Evolutionary conservation across 148 eudicot genomes (phyloP).

Genomic region (Polygonum aviculare): DNA sequence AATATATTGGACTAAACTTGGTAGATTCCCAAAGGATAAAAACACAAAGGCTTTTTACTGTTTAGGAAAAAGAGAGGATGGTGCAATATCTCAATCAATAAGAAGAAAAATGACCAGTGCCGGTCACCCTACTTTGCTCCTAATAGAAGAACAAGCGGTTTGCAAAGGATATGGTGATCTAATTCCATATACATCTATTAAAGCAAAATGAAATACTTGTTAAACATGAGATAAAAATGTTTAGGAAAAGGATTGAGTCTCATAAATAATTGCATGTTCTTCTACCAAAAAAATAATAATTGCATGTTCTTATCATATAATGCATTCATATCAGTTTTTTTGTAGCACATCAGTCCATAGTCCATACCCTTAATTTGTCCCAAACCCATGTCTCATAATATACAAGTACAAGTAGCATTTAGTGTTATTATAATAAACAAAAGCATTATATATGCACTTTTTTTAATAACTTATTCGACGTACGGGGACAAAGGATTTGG

Average conservation of each 20-base stretch:
- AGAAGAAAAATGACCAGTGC: not conserved
- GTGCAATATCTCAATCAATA: not conserved
- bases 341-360: not conserved
- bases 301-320: not conserved
- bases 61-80: not conserved
- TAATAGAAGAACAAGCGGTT: not conserved
- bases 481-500: too few species aligned
- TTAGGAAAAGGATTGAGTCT: not conserved
- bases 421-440: too few species aligned
- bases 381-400: too few species aligned
- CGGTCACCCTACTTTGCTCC: constrained; percentile 6
- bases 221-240: not conserved
- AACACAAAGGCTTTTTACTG: constrained; percentile 1
- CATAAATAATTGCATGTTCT: not conserved
- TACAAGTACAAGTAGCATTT: too few species aligned
- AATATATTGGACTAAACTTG: not conserved
- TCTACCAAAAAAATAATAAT: not conserved
- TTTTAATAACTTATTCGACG: too few species aligned
- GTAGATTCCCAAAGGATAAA: not conserved
- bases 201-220: not conserved
- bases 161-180: not conserved
- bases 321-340: not conserved
- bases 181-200: not conserved
- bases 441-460: too few species aligned
- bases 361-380: too few species aligned